phyloP scores from a whole-genome alignment of 805 yeast genomes.

The Wickerhamiella nectarea region DNA sequence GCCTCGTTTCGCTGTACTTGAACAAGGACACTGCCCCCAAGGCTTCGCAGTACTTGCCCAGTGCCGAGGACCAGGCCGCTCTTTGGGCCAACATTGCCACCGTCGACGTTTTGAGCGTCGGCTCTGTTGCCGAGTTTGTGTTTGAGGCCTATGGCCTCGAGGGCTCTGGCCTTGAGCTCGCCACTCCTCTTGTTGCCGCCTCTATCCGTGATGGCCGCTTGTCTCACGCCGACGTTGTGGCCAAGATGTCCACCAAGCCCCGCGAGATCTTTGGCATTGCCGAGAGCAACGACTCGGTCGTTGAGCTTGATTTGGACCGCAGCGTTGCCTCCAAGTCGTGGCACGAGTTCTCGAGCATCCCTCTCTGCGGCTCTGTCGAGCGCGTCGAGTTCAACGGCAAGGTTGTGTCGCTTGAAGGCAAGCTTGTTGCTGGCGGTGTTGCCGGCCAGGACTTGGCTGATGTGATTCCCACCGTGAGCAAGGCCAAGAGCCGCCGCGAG shows the following conservation, averaged over 20 bases:
- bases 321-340: slow-evolving; percentile 31
- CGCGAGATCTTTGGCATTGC: slow-evolving; percentile 69
- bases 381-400: slow-evolving; percentile 68
- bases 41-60: slow-evolving; percentile 60
- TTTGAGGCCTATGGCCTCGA: slow-evolving; percentile 51
- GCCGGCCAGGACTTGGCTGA: slow-evolving; percentile 5
- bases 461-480: neutral
- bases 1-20: slow-evolving; percentile 65
- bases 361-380: slow-evolving; percentile 70
- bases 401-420: slow-evolving; percentile 78
- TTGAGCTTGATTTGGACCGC: slow-evolving; percentile 78
- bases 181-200: slow-evolving; percentile 64
- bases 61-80: slow-evolving; percentile 64
- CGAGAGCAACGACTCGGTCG: slow-evolving; percentile 53
- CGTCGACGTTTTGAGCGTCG: slow-evolving; percentile 80
- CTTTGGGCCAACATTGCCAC: slow-evolving; percentile 63
- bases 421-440: slow-evolving; percentile 34
- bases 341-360: slow-evolving; percentile 44
- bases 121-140: slow-evolving; percentile 59
- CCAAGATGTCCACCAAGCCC: slow-evolving; percentile 70
- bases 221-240: slow-evolving; percentile 56
- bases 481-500: neutral
- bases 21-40: slow-evolving; percentile 47
- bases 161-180: slow-evolving; percentile 63
- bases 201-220: slow-evolving; percentile 67